Base-by-base conservation (phyloP, 495 filamentous ascomycete genomes). In the Aspergillus taichungensis region DNA sequence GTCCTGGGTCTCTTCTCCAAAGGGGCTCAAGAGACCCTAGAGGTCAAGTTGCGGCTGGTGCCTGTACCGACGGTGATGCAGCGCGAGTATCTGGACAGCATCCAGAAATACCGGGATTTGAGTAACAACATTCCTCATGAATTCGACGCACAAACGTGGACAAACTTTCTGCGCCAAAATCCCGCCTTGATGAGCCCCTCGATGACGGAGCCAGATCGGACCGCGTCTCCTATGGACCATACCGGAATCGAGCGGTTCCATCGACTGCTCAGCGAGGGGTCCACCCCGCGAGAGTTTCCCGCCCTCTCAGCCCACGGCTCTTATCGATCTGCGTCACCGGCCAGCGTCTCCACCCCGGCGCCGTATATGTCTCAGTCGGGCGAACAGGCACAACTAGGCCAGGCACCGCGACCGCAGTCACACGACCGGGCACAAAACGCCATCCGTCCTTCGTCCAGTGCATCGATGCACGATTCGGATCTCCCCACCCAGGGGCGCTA, bases 11-110 rank as follows among this genome's bases (percentile, higher is more conserved):
- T 96, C 12, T 90, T 97, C 60, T 82, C 79, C 13, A 86, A 85
- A 52, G 87, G 83, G 14, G 79, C 82, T 33, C 85, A 83, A 56
- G 92, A 98, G 60, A 96, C 88, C 2, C 64, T 98, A 44, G 94
- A 98, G 66, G 94, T 98, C 47, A 95, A 87, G 64, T 65, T 98
- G 40, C 87, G 87, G 52, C 72, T 98, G 30, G 83, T 88, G 13
- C 84, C 88, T 1, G 85, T 96, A 24, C 77, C 86, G 8, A 88
- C 78, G 30, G 78, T 80, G 42, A 67, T 80, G 40, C 86, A 89
- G 56, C 80, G 68, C 56, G 79, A 84, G 57, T 84, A 82, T 56
- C 61, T 81, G 33, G 77, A 75, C 43, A 78, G 69, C 56, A 79
- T 83, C 69, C 75, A 79, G 40, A 73, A 67, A 47, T 78, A 78